Conservation (phyloP, 305 asterid genomes). For the Euphrasia arctica region DNA sequence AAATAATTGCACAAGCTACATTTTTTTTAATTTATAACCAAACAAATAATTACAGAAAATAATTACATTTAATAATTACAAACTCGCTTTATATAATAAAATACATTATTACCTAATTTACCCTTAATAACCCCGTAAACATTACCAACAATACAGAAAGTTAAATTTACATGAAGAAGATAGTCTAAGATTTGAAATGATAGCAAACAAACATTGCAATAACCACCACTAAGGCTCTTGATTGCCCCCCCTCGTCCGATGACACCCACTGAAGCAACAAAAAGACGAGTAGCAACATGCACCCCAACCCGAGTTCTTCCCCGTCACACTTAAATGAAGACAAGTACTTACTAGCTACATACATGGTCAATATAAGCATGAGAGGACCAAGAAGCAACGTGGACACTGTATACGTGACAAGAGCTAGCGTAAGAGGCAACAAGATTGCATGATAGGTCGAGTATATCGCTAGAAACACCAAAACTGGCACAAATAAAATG, state of each 20-base stretch:
- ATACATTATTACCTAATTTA: no score
- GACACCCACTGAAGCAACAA: conserved; percentile 36
- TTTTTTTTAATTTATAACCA: no score
- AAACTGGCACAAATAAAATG: conserved; percentile 38
- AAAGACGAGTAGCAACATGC: conserved; percentile 28
- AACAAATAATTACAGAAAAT: no score
- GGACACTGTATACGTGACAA: conserved; percentile 40
- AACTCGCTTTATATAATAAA: no score
- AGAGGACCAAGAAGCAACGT: conserved; percentile 65
- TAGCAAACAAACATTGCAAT: conserved; percentile 28
- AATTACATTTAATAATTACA: no score
- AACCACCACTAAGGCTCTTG: conserved; percentile 31
- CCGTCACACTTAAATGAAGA: conserved; percentile 33
- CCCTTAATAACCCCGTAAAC: no score
- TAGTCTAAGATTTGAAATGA: conserved; percentile 17
- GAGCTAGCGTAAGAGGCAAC: conserved; percentile 39
- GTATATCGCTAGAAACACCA: conserved; percentile 38
- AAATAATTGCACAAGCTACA: no score
- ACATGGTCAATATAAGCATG: conserved; percentile 37
- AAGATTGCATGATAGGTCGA: conserved; percentile 35
- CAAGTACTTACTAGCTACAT: conserved; percentile 28
- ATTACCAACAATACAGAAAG: no score
- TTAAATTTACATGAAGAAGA: no score
- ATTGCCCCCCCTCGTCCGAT: conserved; percentile 35
- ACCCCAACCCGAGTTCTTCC: conserved; percentile 46